These are phyloP conservation scores for Marchantia paleacea DNA, from an alignment of 225 moss, liverwort and hornwort genomes.

Conservation along the genomic window DNA sequence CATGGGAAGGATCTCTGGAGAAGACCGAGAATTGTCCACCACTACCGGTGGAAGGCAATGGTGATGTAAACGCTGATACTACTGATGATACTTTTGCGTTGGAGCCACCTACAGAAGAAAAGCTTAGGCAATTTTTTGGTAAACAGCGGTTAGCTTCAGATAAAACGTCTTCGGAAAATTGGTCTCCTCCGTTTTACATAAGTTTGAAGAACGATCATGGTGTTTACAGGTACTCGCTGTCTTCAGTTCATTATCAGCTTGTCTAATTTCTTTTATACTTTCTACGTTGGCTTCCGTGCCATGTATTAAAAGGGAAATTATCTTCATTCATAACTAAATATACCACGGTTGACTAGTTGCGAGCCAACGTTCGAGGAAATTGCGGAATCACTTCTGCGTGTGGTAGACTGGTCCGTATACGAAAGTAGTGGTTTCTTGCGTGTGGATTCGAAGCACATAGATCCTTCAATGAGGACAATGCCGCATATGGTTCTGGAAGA, in stretches of 20 bases:
- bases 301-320: too few relatives aligned
- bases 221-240: slow-evolving; percentile 51
- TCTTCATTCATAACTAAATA: not conserved
- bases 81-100: not conserved
- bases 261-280: not conserved
- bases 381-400: slow-evolving; percentile 44
- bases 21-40: not conserved
- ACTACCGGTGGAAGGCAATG: not conserved
- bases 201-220: slow-evolving; percentile 60
- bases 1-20: slow-evolving; percentile 23
- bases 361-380: slow-evolving; percentile 68
- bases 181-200: slow-evolving; percentile 59
- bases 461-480: slow-evolving; percentile 51
- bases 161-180: slow-evolving; percentile 53
- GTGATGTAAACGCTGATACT: slow-evolving; percentile 30
- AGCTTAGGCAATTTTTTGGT: slow-evolving; percentile 48
- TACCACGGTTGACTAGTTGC: slow-evolving; percentile 33
- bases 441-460: slow-evolving; percentile 56
- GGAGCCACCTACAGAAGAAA: slow-evolving; percentile 39
- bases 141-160: slow-evolving; percentile 41
- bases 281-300: too few relatives aligned
- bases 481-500: slow-evolving; percentile 61
- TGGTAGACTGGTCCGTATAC: slow-evolving; percentile 63
- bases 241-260: not conserved
- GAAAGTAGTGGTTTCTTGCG: slow-evolving; percentile 62